A percentile compares a stretch with the other conserved stretches of the same genome.
Evolutionary conservation across 2,329 filamentous ascomycete genomes (phyloP).

Genomic region (Monilinia vaccinii-corymbosi): DNA sequence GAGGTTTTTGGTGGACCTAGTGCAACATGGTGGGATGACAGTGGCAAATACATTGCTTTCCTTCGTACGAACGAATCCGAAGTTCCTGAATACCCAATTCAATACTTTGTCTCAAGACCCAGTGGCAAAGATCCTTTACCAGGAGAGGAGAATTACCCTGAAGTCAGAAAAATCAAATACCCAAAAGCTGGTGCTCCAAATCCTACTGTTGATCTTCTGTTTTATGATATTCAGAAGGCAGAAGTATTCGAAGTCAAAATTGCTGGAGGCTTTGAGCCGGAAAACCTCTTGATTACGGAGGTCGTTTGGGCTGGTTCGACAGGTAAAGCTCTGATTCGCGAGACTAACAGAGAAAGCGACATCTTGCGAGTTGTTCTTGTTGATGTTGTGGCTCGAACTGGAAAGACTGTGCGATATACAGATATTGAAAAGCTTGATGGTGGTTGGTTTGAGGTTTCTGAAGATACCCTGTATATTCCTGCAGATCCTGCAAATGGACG

Average conservation of each 20-base stretch:
- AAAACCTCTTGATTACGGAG: conserved; percentile 85
- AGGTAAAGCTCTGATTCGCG: conserved; percentile 73
- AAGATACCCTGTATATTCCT: conserved; percentile 77
- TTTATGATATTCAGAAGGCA: conserved; percentile 73
- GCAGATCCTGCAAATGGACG: conserved; percentile 70
- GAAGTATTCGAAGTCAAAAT: conserved; percentile 76
- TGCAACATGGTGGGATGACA: conserved; percentile 91
- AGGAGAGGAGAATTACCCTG: conserved; percentile 82
- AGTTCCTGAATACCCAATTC: conserved; percentile 84
- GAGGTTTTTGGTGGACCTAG: conserved; percentile 73
- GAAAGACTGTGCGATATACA: conserved; percentile 68
- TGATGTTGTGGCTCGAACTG: conserved; percentile 63
- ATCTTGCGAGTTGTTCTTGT: conserved; percentile 80
- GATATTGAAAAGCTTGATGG: conserved; percentile 82
- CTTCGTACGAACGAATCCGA: conserved; percentile 86
- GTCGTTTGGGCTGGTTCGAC: conserved; percentile 75
- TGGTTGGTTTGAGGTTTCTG: conserved; percentile 93
- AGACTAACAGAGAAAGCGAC: conserved; percentile 92
- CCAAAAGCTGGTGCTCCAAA: conserved; percentile 94
- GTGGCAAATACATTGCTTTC: conserved; percentile 85
- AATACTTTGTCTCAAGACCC: conserved; percentile 85
- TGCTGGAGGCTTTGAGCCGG: conserved; percentile 65
- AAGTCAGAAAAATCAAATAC: conserved; percentile 89
- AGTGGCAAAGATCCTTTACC: conserved; percentile 59
- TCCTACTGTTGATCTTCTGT: conserved; percentile 76